Evolutionary conservation across 1,139 yeast genomes (phyloP), one percentile per base, ranked within the genome.

Genomic region (Diutina neorugosa): DNA sequence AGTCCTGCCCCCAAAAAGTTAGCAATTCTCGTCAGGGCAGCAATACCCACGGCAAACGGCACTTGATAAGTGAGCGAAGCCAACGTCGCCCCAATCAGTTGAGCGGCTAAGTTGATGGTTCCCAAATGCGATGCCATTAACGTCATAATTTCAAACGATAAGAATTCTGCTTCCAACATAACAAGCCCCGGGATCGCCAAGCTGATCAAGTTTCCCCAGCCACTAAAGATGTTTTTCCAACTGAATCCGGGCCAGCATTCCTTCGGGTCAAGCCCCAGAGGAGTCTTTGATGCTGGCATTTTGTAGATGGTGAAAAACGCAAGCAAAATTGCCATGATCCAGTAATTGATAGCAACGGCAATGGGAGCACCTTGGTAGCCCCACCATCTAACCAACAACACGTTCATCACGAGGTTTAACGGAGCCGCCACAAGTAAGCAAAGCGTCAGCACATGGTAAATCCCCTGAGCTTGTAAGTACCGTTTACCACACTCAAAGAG

Each of bases 31-130:
- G 96, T 89, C 0, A 95, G 84, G 0, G 91, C 76, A 0, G 96
- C 95, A 52, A 89, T 89, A 46, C 96, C 84, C 4, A 88, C 80
- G 0, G 96, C 93, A 72, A 90, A 90, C 14, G 96, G 96, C 14
- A 87, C 76, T 85, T 88, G 90, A 61, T 86, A 90, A 1, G 89
- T 71, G 53, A 90, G 70, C 1, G 94, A 84, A 0, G 93, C 91
- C 53, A 88, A 74, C 3, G 95, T 84, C 4, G 94, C 82, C 0
- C 87, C 83, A 0, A 95, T 91, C 51, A 95, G 84, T 65, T 90
- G 96, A 0, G 96, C 93, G 0, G 96, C 96, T 59, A 90, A 69
- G 53, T 86, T 87, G 3, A 80, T 76, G 0, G 95, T 86, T 2
- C 97, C 96, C 61, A 86, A 84, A 58, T 82, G 81, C 1, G 96